These are phyloP conservation scores for Tilletia walkeri DNA, from an alignment of 1,284 basidiomycete genomes.

Conservation along the genomic window DNA sequence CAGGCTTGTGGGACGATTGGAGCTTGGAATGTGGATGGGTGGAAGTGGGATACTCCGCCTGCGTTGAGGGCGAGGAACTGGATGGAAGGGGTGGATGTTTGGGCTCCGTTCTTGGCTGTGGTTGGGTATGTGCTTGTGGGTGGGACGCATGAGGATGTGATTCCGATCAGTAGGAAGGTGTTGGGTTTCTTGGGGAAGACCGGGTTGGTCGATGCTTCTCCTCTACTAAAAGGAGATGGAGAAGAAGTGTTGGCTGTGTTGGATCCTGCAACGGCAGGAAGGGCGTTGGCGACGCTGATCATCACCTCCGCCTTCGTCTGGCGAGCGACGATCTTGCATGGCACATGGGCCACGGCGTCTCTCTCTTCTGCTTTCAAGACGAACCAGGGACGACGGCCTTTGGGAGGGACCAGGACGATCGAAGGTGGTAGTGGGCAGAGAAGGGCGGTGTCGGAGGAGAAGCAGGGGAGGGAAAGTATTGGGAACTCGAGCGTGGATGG, in stretches of 20 bases:
- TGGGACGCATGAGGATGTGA: conserved; percentile 25
- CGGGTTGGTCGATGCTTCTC: conserved; percentile 22
- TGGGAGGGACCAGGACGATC: no score
- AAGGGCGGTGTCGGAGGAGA: no score
- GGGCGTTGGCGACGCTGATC: conserved; percentile 38
- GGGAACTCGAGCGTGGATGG: no score
- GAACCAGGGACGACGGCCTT: no score
- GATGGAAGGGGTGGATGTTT: conserved; percentile 37
- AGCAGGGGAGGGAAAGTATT: no score
- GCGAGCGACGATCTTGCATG: conserved; percentile 34
- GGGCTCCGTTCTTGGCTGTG: conserved; percentile 35
- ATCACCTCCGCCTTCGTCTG: conserved; percentile 37
- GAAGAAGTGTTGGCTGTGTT: not conserved
- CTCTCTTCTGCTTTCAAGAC: conserved; percentile 63
- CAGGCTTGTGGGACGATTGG: conserved; percentile 42
- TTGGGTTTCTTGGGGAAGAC: not conserved
- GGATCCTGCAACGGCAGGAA: conserved; percentile 24
- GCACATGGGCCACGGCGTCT: conserved; percentile 65
- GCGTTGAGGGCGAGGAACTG: conserved; percentile 31
- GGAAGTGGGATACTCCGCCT: conserved; percentile 37
- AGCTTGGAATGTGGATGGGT: conserved; percentile 41
- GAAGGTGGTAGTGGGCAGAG: no score
- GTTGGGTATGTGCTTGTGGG: conserved; percentile 32
- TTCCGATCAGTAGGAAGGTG: not conserved
- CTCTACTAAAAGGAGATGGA: conserved; percentile 14